Evolutionary conservation across 306 rosid genomes (phyloP).

Genomic region (Spatholobus suberectus): DNA sequence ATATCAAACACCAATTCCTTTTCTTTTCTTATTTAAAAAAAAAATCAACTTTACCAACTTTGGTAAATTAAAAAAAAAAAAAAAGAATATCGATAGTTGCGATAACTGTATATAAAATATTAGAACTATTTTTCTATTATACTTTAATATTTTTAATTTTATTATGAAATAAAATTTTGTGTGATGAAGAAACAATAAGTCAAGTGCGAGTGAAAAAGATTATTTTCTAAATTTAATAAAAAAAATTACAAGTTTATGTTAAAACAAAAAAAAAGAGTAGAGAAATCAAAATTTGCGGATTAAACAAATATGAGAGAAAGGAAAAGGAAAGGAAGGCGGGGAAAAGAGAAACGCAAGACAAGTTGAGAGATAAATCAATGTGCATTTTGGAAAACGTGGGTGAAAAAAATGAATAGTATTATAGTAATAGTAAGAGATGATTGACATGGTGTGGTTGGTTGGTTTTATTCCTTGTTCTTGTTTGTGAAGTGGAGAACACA

Average conservation of each 20-base stretch:
- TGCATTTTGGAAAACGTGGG: slow-evolving; percentile 28
- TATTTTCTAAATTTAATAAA: too few species aligned
- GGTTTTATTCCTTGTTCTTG: slow-evolving; percentile 77
- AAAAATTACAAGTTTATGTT: background rate
- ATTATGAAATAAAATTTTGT: too few species aligned
- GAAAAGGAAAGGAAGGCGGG: background rate
- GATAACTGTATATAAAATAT: too few species aligned
- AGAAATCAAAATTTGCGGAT: slow-evolving; percentile 1
- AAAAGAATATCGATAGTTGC: too few species aligned
- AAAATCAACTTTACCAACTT: background rate
- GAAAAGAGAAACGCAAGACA: background rate
- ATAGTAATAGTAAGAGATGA: slow-evolving; percentile 15
- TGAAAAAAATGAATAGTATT: background rate
- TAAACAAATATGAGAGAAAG: background rate
- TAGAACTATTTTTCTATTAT: too few species aligned
- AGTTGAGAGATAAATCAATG: too few species aligned
- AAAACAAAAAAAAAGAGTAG: background rate
- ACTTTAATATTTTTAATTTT: too few species aligned
- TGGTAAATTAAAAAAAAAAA: background rate
- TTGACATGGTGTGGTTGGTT: slow-evolving; percentile 56
- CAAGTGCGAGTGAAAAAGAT: too few species aligned
- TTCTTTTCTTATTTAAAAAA: background rate
- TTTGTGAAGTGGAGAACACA: slow-evolving; percentile 87
- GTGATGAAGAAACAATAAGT: too few species aligned
- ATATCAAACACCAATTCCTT: slow-evolving; percentile 14